Evolutionary conservation across 179 eudicot genomes (phyloP), one percentile per base, ranked within the genome.

Genomic region (Beta macrorhiza): DNA sequence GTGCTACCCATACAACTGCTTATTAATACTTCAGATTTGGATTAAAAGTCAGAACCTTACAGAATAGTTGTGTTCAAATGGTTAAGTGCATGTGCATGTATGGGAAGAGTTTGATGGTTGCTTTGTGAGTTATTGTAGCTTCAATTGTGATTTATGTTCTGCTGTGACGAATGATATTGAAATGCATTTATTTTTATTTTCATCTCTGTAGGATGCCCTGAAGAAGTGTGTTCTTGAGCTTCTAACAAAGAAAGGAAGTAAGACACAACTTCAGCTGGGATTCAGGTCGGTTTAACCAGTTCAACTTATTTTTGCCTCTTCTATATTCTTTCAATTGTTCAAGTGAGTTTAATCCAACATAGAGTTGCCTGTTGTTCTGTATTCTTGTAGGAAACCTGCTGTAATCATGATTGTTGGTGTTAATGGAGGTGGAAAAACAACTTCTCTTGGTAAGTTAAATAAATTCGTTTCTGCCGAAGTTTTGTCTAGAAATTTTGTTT

Each of bases 371-470:
- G 20, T 44, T 68, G 61, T 25, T 67, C 69, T 81, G 52, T 74
- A n/a, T 75, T 67, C 51, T 67, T 84, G 56, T 82, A 95, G 99
- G 88, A 95, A 95, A 86, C 99, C 99, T 47, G 95, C 99, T 74
- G 99, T 95, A 65, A 82, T 95, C 85, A 89, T 95, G 89, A 92
- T 95, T 70, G 99, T 95, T 78, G 99, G 99, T 81, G 99, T 95
- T 76, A 95, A 95, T 85, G 99, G 99, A 81, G 99, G 99, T 68
- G 99, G 99, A 51, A 95, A 95, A 86, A 95, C 99, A 0, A 95
- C 99, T 72, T 95, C 99, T 78, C 95, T 95, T 82, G 98, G 98
- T 95, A 90, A 87, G 94, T 87, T 67, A 25, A 61, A 63, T 68
- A 57, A 10, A 69, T 42, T 19, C n/a, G 14, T 51, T 7, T 59